Conservation (phyloP, 2,329 filamentous ascomycete species). For the Arthroderma sp. region DNA sequence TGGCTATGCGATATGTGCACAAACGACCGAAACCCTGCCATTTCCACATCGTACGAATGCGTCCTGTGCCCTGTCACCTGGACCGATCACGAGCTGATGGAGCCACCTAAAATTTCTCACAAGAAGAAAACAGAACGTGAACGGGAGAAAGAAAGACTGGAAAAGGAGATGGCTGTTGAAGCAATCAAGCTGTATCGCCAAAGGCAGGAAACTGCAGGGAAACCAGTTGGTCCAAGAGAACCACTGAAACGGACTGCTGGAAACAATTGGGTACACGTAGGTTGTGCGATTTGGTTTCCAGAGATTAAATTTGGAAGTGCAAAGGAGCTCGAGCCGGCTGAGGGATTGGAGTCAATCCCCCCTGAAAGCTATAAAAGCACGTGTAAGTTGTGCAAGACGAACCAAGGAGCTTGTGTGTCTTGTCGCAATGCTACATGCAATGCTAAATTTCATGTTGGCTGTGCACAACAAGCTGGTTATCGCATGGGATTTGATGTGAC, state of each 20-base stretch:
- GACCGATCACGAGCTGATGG: constrained; percentile 72
- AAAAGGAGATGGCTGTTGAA: constrained; percentile 69
- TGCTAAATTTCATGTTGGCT: constrained; percentile 67
- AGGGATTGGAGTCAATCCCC: constrained; percentile 77
- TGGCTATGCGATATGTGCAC: constrained; percentile 95
- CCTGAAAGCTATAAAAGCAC: constrained; percentile 57
- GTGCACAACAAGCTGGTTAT: constrained; percentile 73
- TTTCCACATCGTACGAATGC: constrained; percentile 92
- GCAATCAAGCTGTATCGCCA: constrained; percentile 71
- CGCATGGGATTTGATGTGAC: constrained; percentile 79
- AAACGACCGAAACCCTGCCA: constrained; percentile 82
- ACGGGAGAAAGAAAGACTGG: constrained; percentile 70
- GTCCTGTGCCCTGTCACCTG: constrained; percentile 75
- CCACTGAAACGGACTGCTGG: constrained; percentile 85
- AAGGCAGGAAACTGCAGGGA: constrained; percentile 70
- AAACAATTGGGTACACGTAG: constrained; percentile 97
- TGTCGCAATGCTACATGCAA: constrained; percentile 51
- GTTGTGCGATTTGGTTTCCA: constrained; percentile 79
- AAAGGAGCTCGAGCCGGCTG: constrained; percentile 67
- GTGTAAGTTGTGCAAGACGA: constrained; percentile 73
- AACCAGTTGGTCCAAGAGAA: constrained; percentile 73
- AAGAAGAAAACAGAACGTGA: constrained; percentile 92
- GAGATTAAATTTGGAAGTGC: constrained; percentile 89
- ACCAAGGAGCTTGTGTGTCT: constrained; percentile 61
- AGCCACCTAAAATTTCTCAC: constrained; percentile 61